Evolutionary conservation across 306 rosid species (phyloP).

Genomic region (Prosopis cineraria): DNA sequence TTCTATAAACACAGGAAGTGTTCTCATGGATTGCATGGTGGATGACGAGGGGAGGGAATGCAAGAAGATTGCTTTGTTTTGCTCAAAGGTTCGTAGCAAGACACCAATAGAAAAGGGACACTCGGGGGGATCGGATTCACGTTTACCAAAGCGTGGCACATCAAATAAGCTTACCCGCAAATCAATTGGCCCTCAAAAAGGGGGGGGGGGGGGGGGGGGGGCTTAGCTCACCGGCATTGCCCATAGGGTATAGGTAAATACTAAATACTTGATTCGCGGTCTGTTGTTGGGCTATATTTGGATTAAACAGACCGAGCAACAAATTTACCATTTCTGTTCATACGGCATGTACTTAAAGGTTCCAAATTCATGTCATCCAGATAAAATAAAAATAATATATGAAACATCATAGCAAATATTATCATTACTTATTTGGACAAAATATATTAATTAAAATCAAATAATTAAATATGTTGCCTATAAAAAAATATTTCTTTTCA

Average conservation of each 20-base stretch:
- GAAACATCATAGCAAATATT: too few species aligned
- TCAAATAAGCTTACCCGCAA: neutral
- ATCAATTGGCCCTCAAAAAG: neutral
- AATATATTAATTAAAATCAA: too few species aligned
- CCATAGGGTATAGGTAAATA: too few species aligned
- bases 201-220: too few species aligned
- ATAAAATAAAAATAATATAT: too few species aligned
- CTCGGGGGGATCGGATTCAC: neutral
- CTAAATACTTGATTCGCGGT: neutral
- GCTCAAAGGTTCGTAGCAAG: neutral
- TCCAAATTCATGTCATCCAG: too few species aligned
- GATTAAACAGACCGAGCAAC: neutral
- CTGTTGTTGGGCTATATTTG: neutral
- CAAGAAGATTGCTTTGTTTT: neutral
- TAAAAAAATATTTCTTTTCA: too few species aligned
- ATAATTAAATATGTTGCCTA: too few species aligned
- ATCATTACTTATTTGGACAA: too few species aligned
- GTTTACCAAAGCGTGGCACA: neutral
- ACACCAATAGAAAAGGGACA: neutral
- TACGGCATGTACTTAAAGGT: too few species aligned
- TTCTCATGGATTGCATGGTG: neutral
- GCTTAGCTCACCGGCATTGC: neutral
- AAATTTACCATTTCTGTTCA: neutral
- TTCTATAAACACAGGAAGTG: neutral
- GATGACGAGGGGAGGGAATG: neutral